Evolutionary conservation across 2,329 filamentous ascomycete genomes (phyloP).

Genomic region (Verticillium dahliae): DNA sequence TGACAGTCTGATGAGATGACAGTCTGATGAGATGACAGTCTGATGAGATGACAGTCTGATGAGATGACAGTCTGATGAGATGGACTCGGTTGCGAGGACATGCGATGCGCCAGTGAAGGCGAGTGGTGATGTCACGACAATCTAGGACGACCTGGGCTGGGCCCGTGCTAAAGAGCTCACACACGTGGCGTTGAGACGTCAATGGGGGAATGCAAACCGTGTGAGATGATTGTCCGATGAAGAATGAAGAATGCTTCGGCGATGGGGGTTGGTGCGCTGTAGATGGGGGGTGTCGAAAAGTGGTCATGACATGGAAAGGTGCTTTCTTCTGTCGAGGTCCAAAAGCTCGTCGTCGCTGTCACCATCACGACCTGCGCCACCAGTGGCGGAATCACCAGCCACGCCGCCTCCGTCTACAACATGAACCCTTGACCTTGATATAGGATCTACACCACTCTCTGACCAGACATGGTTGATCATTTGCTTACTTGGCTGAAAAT

Average conservation of each 20-base stretch:
- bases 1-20: too few relatives aligned
- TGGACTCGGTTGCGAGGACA: background rate
- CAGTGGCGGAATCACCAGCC: background rate
- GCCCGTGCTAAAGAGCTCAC: background rate
- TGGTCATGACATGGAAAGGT: background rate
- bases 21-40: background rate
- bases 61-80: background rate
- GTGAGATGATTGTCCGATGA: background rate
- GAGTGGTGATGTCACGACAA: slow-evolving; percentile 1
- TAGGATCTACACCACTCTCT: too few relatives aligned
- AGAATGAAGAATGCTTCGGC: background rate
- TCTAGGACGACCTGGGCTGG: background rate
- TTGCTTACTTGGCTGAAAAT: too few relatives aligned
- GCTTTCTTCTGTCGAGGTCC: background rate
- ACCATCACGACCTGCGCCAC: background rate
- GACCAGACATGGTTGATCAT: too few relatives aligned
- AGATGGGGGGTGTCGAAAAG: background rate
- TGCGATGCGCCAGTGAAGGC: background rate
- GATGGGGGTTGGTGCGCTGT: background rate
- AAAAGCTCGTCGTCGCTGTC: background rate
- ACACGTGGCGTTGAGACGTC: background rate
- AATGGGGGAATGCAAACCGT: background rate
- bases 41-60: background rate
- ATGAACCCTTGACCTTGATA: too few relatives aligned
- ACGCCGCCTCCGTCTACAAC: background rate